Base-by-base conservation (phyloP, 139 green algal species). In the Chlamydomonas incerta region DNA sequence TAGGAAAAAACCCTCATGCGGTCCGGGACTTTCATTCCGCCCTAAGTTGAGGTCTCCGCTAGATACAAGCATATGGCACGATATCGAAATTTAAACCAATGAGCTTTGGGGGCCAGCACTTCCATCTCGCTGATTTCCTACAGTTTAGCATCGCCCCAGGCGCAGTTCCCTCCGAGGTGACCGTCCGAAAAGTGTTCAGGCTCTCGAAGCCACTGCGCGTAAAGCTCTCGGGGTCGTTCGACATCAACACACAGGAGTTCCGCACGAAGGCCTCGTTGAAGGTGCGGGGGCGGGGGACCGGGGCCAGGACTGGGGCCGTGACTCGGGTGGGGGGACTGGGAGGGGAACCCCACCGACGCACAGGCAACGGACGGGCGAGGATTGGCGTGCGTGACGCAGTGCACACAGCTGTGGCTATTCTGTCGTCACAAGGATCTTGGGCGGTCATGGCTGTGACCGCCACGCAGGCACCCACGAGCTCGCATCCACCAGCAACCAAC, bases 191-290 rank as follows among this genome's bases (percentile, higher is more conserved):
- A 34, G 63, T 52, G 14, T 62, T 83, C 4, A 15, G 76, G 31
- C 0, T 86, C 29, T 76, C 41, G 8, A 50, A 75, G 3, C 69
- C 35, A 17, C 52, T 86, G 20, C 69, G 72, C 18, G 28, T 86
- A 3, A 83, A 46, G 57, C 58, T 70, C 15, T 62, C 57, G 21
- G 85, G 29, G 2, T 65, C 65, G 0, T 86, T 52, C n/a, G 82
- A 89, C 33, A 57, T 86, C n/a, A 37, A 82, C 37, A 33, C 11
- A 15, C 50, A 62, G 20, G 18, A 26, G 35, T 26, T 84, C 23
- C 65, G 46, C 0, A 52, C 81, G 3, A 85, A 88, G 75, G 29
- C 67, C 15, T 80, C 57, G 35, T 41, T 81, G 35, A 88, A 88
- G 74, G 75, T 46, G 60, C 57, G 14, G 3, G 2, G 60, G 18